Evolutionary conservation across 352 stramenopile genomes (phyloP), one percentile per base, ranked within the genome.

Genomic region (Lagenidium giganteum): DNA sequence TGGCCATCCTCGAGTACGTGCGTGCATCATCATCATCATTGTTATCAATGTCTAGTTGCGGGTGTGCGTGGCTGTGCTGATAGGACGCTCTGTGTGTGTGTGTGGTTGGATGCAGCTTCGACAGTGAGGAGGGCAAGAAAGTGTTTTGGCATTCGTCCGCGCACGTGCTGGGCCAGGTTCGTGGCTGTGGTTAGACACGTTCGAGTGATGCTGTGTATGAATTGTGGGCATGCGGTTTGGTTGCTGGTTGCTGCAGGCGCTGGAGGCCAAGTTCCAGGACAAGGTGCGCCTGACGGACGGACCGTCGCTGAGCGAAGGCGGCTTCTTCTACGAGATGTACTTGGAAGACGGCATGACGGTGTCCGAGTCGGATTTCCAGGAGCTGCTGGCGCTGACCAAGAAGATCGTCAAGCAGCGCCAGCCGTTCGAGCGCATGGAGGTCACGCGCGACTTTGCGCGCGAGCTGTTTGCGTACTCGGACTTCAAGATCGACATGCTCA

Each of bases 131-230:
- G 62, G 77, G 73, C 56, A 86, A 87, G 51, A 81, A 64, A 36
- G 67, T 97, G 4, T 98, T 98, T 59, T 98, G 97, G 97, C 97
- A 99, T 67, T 99, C 95, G n/a, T 98, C 89, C 1, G 96, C 96
- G 1, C 97, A 99, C 62, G 93, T 99, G n/a, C 76, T 99, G 32
- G 97, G 97, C 20, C 92, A 81, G 64, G 64, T 74, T 40, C 17
- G 9, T 30, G 11, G 9, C 37, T 41, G 28, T 3, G 23, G n/a
- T 53, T 34, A 47, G 24, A 29, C 17, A 2, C 13, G 18, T 22
- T n/a, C 18, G 13, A 1, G 22, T 20, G 26, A 3, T 50, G 20
- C 2, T 48, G 8, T 11, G 24, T 16, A 22, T 27, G 21, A 8
- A n/a, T 17, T 11, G n/a, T n/a, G n/a, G n/a, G n/a, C n/a, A n/a